Evolutionary conservation across 208 protist genomes (phyloP).

Genomic region (Leishmania tropica): DNA sequence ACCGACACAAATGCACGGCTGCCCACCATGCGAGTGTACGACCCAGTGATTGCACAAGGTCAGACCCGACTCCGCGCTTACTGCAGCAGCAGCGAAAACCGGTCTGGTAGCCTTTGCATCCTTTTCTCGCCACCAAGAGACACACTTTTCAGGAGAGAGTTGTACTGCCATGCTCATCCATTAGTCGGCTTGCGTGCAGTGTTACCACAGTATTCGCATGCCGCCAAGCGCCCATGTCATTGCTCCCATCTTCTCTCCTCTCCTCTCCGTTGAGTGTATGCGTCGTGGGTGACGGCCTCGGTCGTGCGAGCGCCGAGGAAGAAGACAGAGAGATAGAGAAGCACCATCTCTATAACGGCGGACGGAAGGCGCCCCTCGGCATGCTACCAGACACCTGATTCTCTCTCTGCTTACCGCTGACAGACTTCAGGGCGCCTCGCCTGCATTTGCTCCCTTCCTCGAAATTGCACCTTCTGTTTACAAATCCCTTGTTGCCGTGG

Average conservation of each 20-base stretch:
- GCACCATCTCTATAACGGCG: too few species aligned
- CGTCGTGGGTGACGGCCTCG: background rate
- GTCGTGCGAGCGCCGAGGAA: background rate
- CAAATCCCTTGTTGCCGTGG: background rate
- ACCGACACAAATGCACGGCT: background rate
- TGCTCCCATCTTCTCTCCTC: background rate
- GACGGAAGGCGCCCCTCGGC: too few species aligned
- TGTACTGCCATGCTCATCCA: background rate
- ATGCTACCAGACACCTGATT: background rate
- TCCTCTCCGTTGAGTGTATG: background rate
- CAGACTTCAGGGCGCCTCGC: background rate
- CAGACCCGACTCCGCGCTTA: background rate
- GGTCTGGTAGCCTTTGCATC: background rate
- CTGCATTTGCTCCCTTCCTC: background rate
- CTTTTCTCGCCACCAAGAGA: background rate
- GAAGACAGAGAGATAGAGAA: background rate
- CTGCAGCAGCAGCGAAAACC: background rate
- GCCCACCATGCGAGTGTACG: background rate
- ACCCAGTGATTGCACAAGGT: background rate
- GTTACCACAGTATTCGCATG: too few species aligned
- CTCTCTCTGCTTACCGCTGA: background rate
- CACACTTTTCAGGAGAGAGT: background rate
- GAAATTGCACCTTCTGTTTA: background rate
- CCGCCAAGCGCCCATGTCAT: too few species aligned
- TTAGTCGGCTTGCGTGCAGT: too few species aligned